Evolutionary conservation across 768 basidiomycete genomes (phyloP).

Genomic region (Trichaptum fuscoviolaceum): DNA sequence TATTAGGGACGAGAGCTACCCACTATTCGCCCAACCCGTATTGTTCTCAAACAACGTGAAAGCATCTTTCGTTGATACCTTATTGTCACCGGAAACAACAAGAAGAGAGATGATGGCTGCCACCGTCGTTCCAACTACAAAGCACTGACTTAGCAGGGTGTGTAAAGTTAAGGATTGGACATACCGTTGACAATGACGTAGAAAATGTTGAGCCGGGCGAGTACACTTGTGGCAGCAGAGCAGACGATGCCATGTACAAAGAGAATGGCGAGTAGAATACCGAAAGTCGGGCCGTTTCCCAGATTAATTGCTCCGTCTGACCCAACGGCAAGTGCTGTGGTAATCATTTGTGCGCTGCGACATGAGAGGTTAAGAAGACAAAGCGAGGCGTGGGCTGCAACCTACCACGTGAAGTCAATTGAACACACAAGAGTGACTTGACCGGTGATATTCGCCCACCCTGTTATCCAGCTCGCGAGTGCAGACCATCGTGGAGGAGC

Average conservation of each 20-base stretch:
- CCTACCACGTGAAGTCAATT: slow-evolving; percentile 67
- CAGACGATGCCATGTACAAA: slow-evolving; percentile 66
- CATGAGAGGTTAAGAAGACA: not conserved
- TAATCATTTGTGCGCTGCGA: slow-evolving; percentile 67
- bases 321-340: slow-evolving; percentile 59
- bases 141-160: not conserved
- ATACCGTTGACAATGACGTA: slow-evolving; percentile 63
- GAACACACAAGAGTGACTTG: slow-evolving; percentile 67
- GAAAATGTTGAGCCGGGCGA: slow-evolving; percentile 65
- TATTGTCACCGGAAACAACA: slow-evolving; percentile 48
- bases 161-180: slow-evolving; percentile 15
- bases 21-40: slow-evolving; percentile 61
- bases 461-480: slow-evolving; percentile 62
- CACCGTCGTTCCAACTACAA: slow-evolving; percentile 55
- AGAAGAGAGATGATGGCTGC: slow-evolving; percentile 58
- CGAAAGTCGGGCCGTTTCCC: slow-evolving; percentile 59
- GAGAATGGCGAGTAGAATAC: slow-evolving; percentile 59
- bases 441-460: slow-evolving; percentile 60
- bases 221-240: slow-evolving; percentile 58
- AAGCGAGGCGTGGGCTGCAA: not conserved
- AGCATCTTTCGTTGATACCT: slow-evolving; percentile 63
- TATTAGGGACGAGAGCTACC: slow-evolving; percentile 15
- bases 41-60: slow-evolving; percentile 69
- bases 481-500: slow-evolving; percentile 58
- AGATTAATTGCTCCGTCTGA: slow-evolving; percentile 48